phyloP scores from a whole-genome alignment of 2,329 filamentous ascomycete species.

The Periconia macrospinosa region DNA sequence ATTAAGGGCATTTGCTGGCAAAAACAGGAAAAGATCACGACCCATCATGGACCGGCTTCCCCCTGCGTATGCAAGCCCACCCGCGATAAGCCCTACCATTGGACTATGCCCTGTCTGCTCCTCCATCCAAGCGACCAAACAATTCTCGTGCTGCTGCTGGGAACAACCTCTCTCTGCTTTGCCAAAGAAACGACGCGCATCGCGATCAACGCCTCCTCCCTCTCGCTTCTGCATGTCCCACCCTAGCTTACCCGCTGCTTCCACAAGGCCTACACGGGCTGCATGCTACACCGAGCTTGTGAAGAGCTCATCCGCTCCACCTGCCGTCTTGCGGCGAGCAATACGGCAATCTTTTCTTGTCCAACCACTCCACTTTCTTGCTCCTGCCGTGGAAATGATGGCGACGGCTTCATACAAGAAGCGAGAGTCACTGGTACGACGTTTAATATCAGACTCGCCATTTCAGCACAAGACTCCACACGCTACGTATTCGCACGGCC shows the following conservation, averaged over 20 bases:
- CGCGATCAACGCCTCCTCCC: constrained; percentile 22
- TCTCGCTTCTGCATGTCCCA: constrained; percentile 37
- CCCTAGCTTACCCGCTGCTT: constrained; percentile 22
- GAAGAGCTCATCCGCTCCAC: constrained; percentile 28
- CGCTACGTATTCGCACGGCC: too few relatives aligned
- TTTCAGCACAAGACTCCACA: too few relatives aligned
- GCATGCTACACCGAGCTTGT: constrained; percentile 10
- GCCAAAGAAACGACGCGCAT: too few relatives aligned
- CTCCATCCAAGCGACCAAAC: constrained; percentile 23
- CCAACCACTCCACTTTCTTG: constrained; percentile 23
- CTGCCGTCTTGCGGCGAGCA: constrained; percentile 33
- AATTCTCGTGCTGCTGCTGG: background rate
- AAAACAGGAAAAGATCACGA: constrained; percentile 4
- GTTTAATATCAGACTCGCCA: background rate
- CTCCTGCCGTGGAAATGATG: constrained; percentile 38
- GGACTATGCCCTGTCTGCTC: too few relatives aligned
- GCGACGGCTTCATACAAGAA: constrained; percentile 17
- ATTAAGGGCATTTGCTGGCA: constrained; percentile 33
- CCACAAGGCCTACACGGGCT: constrained; percentile 20
- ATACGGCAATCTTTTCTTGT: constrained; percentile 25
- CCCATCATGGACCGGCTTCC: background rate
- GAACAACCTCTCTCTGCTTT: too few relatives aligned
- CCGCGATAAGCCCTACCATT: constrained; percentile 26
- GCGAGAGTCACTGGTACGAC: background rate
- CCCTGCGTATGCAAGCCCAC: constrained; percentile 17